These are phyloP conservation scores for Geum urbanum DNA, from an alignment of 306 rosid species.

Conservation along the genomic window DNA sequence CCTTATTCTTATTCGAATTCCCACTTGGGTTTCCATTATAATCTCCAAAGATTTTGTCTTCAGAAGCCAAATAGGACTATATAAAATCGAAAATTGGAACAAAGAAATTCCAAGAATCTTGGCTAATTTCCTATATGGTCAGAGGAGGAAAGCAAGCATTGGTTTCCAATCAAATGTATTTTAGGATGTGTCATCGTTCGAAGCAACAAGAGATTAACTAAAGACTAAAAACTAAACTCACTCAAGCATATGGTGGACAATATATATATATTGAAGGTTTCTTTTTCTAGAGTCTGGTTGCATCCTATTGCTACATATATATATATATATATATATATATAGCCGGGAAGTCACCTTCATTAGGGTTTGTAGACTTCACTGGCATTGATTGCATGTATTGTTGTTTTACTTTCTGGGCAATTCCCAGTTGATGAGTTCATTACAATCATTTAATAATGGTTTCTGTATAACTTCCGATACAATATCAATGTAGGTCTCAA, in stretches of 20 bases:
- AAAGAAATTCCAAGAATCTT: not conserved
- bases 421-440: not conserved
- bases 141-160: not conserved
- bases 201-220: not conserved
- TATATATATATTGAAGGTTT: not conserved
- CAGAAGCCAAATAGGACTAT: not conserved
- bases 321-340: too few relatives aligned
- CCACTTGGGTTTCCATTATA: slow-evolving; percentile 18
- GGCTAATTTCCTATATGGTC: not conserved
- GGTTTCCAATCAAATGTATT: not conserved
- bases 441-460: not conserved
- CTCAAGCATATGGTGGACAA: too few relatives aligned
- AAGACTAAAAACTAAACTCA: not conserved
- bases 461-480: not conserved
- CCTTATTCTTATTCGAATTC: slow-evolving; percentile 8
- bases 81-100: not conserved
- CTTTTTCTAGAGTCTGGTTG: not conserved
- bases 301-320: not conserved
- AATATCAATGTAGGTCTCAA: not conserved
- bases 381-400: too few relatives aligned
- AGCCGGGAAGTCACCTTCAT: not conserved
- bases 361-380: not conserved
- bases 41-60: not conserved
- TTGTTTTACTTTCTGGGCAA: not conserved
- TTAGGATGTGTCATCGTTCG: not conserved